Evolutionary conservation across 495 filamentous ascomycete species (phyloP), one percentile per base, ranked within the genome.

Genomic region (Penicillium roqueforti): DNA sequence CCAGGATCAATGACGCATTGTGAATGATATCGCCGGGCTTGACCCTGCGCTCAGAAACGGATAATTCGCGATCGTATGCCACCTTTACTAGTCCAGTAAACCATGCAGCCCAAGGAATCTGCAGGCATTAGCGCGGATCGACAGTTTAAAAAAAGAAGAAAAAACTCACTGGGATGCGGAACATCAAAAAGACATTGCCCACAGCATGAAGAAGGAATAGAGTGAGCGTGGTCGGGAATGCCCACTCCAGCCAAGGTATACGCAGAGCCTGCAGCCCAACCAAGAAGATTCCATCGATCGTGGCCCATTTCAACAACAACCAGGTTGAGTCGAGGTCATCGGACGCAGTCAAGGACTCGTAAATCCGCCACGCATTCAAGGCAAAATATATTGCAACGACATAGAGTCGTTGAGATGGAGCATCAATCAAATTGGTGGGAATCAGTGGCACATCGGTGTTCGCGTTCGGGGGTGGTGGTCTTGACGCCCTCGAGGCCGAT

Each of bases 211-310:
- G 43, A 9, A 88, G 59, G 62, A 90, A 91, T 14, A 87, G 63
- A 1, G 75, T 68, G 25, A 84, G 72, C 11, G 87, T 86, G 1
- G 85, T 87, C 13, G 83, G 75, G 52, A 87, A 83, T 2, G 86
- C 87, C 78, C 91, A 89, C 77, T 97, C 88, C 36, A 98, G 78
- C 93, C 93, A 97, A 52, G 93, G 93, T 76, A 98, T 95, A 64
- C 87, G 83, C 55, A 97, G 63, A 38, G 83, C 80, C 28, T 95
- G 92, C 19, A 97, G 65, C 4, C 86, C 85, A 65, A 91, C 97
- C 51, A 96, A 78, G 69, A 91, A 96, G 26, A 87, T 66, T 18
- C 83, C 81, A 71, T 97, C 93, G 18, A 97, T 78, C 26, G 80
- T 77, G 50, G 87, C 77, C 93, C 93, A 98, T 80, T 97, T 98